phyloP scores from a whole-genome alignment of 2,329 filamentous ascomycete species.

The Paracamarosporium sp. region DNA sequence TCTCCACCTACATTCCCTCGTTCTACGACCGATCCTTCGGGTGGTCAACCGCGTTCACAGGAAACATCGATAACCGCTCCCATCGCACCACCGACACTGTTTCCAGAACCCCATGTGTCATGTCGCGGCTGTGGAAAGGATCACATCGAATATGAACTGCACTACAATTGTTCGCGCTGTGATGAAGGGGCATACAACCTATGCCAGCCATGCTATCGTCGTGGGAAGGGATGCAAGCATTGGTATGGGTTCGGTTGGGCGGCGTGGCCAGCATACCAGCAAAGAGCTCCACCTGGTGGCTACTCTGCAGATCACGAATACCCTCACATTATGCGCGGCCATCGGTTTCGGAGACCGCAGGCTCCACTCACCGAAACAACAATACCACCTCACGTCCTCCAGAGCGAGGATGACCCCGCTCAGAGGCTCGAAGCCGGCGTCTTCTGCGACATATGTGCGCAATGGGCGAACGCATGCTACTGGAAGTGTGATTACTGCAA shows the following conservation, averaged over 20 bases:
- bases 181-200: constrained; percentile 76
- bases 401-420: constrained; percentile 72
- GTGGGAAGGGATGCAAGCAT: constrained; percentile 77
- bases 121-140: constrained; percentile 74
- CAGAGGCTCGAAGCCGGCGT: constrained; percentile 76
- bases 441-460: constrained; percentile 80
- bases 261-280: constrained; percentile 71
- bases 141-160: constrained; percentile 83
- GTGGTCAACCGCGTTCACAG: constrained; percentile 23
- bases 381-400: constrained; percentile 25
- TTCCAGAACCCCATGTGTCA: constrained; percentile 73
- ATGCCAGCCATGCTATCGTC: constrained; percentile 81
- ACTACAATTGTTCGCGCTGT: constrained; percentile 82
- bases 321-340: constrained; percentile 61
- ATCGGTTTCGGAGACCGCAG: constrained; percentile 49
- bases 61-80: constrained; percentile 16
- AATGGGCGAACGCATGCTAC: constrained; percentile 81
- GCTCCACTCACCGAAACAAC: constrained; percentile 30
- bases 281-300: constrained; percentile 49
- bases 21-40: constrained; percentile 36
- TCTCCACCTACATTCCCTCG: constrained; percentile 33
- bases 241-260: constrained; percentile 88
- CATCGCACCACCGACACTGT: constrained; percentile 51
- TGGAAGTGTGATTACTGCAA: constrained; percentile 91
- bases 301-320: constrained; percentile 51